phyloP scores from a whole-genome alignment of 805 yeast genomes.

The Candida mattraensis region DNA sequence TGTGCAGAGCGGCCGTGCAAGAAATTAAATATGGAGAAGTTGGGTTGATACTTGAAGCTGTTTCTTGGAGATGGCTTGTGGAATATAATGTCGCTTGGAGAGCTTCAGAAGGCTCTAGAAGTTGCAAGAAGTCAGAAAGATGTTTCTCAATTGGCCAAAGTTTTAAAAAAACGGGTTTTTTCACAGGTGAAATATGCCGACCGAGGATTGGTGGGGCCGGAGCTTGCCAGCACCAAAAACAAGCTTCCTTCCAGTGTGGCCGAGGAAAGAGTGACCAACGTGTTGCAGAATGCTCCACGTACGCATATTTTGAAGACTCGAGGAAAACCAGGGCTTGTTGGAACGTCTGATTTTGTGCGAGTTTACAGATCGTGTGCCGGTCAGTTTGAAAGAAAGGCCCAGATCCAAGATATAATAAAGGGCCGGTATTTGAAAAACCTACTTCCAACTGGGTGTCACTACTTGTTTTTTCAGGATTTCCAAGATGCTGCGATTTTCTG shows the following conservation, averaged over 20 bases:
- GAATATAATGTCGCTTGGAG: conserved; percentile 1
- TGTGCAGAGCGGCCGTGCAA: too few relatives aligned
- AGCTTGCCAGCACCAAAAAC: too few relatives aligned
- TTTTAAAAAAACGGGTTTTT: conserved; percentile 5
- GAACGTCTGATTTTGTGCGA: conserved; percentile 40
- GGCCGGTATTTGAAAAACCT: conserved; percentile 49
- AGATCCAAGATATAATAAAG: conserved; percentile 43
- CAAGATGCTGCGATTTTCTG: conserved; percentile 53
- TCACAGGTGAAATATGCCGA: too few relatives aligned
- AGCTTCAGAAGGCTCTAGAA: conserved; percentile 7
- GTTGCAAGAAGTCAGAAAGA: conserved; percentile 5
- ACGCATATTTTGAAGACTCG: conserved; percentile 35
- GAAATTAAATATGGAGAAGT: too few relatives aligned
- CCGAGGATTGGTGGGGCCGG: too few relatives aligned
- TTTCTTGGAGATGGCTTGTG: too few relatives aligned
- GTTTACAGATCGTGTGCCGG: conserved; percentile 35
- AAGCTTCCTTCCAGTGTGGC: too few relatives aligned
- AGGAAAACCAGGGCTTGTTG: conserved; percentile 40
- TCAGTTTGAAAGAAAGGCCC: conserved; percentile 19
- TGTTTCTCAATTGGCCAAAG: conserved; percentile 3
- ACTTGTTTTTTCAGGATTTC: conserved; percentile 47
- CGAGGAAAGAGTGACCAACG: too few relatives aligned
- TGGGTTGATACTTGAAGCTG: too few relatives aligned
- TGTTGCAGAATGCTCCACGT: too few relatives aligned
- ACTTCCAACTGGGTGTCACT: conserved; percentile 48